These are phyloP conservation scores for Paramecium pentaurelia DNA, from an alignment of 73 alveolate species.

Conservation along the genomic window DNA sequence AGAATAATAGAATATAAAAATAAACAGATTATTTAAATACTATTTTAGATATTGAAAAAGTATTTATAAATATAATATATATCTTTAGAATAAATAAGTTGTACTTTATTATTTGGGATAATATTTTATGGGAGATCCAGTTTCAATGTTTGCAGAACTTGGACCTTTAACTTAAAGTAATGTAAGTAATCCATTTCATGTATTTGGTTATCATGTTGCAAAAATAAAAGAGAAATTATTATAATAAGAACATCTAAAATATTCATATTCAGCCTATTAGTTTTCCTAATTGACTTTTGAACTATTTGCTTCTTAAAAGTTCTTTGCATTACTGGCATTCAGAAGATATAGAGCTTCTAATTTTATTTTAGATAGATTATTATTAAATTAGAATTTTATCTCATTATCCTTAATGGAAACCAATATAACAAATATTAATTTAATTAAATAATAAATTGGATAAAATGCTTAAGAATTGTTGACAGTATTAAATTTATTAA, in stretches of 20 bases:
- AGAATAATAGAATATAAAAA: background rate
- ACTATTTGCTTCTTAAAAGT: slow-evolving; percentile 26
- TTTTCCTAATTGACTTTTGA: slow-evolving; percentile 12
- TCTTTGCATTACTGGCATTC: background rate
- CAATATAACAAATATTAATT: background rate
- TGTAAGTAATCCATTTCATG: slow-evolving; percentile 34
- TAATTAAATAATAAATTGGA: background rate
- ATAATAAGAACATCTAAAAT: background rate
- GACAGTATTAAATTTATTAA: background rate
- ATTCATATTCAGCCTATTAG: background rate
- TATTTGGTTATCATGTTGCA: slow-evolving; percentile 41
- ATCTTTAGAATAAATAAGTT: background rate
- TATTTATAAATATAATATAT: background rate
- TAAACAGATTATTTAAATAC: background rate
- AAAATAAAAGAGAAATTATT: background rate
- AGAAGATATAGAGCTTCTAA: slow-evolving; percentile 43
- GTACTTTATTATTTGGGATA: background rate
- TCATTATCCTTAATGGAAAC: slow-evolving; percentile 26
- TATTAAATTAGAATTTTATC: background rate
- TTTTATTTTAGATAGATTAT: slow-evolving; percentile 12
- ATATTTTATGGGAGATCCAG: background rate
- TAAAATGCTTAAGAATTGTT: background rate
- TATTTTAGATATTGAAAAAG: background rate
- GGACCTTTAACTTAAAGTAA: background rate
- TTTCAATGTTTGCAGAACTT: background rate